These are phyloP conservation scores for Parascedosporium putredinis DNA, from an alignment of 2,329 filamentous ascomycete species.

Conservation along the genomic window DNA sequence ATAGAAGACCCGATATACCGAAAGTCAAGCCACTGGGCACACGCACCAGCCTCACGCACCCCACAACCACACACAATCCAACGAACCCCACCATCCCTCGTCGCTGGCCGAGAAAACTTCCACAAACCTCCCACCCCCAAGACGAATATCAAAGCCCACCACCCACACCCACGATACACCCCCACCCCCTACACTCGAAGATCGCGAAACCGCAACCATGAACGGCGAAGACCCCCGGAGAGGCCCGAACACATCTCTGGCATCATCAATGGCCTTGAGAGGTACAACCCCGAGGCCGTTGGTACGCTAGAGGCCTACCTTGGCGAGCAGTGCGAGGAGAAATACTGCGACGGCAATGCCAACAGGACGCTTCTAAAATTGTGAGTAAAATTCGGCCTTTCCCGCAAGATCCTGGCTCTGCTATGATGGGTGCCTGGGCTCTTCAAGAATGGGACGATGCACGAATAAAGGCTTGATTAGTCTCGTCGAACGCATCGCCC, in stretches of 20 bases:
- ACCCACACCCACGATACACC: conserved; percentile 6
- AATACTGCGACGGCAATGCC: conserved; percentile 91
- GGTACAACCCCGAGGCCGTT: conserved; percentile 97
- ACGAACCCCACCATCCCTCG: conserved; percentile 22
- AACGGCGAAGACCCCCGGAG: conserved; percentile 80
- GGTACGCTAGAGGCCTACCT: conserved; percentile 91
- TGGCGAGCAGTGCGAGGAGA: conserved; percentile 84
- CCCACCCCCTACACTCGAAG: conserved; percentile 17
- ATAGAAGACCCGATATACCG: neutral
- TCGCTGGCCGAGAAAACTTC: conserved; percentile 17
- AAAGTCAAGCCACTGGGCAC: conserved; percentile 2
- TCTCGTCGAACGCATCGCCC: too few species aligned
- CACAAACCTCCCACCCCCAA: conserved; percentile 4
- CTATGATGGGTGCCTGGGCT: too few species aligned
- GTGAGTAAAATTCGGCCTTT: conserved; percentile 48
- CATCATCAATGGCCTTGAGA: conserved; percentile 94
- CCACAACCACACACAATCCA: conserved; percentile 10
- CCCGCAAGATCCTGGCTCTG: too few species aligned
- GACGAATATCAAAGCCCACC: conserved; percentile 1
- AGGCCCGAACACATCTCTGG: conserved; percentile 82
- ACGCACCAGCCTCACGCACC: conserved; percentile 4
- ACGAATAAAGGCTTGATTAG: too few species aligned
- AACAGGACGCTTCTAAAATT: conserved; percentile 94
- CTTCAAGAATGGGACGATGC: too few species aligned
- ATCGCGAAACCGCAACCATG: conserved; percentile 27